Percentiles rank a stretch among this genome's conserved stretches.
These are phyloP conservation scores for Bipolaris cookei DNA, from an alignment of 2,329 filamentous ascomycete species.

Conservation along the genomic window DNA sequence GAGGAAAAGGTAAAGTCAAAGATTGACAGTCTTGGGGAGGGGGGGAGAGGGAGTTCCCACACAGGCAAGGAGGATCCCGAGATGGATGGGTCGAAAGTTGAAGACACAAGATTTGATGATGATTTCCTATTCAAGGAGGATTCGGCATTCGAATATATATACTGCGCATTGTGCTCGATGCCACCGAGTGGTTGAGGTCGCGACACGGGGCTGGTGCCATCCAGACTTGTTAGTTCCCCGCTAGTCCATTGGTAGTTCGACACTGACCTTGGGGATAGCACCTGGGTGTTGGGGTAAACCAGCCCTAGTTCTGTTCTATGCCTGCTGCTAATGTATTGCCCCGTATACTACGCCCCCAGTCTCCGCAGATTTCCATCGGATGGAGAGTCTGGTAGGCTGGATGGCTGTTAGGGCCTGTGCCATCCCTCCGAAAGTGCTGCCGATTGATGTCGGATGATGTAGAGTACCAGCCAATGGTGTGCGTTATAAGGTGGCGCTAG, in stretches of 20 bases:
- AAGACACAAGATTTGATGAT: slow-evolving; percentile 24
- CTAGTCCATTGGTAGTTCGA: slow-evolving; percentile 22
- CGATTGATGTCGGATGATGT: slow-evolving; percentile 17
- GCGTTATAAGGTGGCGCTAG: not conserved
- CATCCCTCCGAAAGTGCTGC: slow-evolving; percentile 27
- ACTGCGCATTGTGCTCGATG: slow-evolving; percentile 11
- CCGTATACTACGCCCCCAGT: slow-evolving; percentile 23
- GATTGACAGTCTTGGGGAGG: slow-evolving; percentile 3
- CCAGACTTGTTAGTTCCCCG: slow-evolving; percentile 27
- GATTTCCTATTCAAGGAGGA: slow-evolving; percentile 8
- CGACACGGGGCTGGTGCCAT: slow-evolving; percentile 30
- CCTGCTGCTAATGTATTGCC: slow-evolving; percentile 21
- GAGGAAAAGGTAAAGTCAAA: not conserved
- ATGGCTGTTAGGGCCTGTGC: slow-evolving; percentile 9
- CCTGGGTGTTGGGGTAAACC: slow-evolving; percentile 14
- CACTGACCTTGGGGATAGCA: slow-evolving; percentile 23
- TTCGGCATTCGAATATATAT: slow-evolving; percentile 32
- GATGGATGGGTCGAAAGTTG: slow-evolving; percentile 22
- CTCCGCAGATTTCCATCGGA: slow-evolving; percentile 26
- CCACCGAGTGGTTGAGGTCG: slow-evolving; percentile 16
- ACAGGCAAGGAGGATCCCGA: slow-evolving; percentile 17
- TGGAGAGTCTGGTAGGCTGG: slow-evolving; percentile 23
- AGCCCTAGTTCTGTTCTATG: not conserved
- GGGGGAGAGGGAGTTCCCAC: slow-evolving; percentile 1
- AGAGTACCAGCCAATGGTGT: slow-evolving; percentile 22